Conservation (phyloP, 768 basidiomycete species). For the Lenzites betulinus region DNA sequence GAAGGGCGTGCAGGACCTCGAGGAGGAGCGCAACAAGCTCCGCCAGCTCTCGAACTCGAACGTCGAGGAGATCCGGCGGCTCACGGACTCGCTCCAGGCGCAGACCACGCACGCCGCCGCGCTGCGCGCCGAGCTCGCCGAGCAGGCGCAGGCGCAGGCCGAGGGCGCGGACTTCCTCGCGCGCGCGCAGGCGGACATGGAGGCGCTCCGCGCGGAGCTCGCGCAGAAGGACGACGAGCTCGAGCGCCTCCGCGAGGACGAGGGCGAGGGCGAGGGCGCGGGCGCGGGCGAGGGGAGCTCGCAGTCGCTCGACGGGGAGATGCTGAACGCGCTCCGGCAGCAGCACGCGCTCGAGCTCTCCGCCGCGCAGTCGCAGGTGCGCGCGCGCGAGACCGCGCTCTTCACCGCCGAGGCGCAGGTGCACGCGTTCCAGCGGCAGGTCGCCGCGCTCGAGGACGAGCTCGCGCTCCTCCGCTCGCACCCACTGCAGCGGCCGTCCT, state of each 20-base stretch:
- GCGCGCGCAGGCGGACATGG: conserved; percentile 69
- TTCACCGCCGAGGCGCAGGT: conserved; percentile 73
- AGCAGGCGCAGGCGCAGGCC: conserved; percentile 47
- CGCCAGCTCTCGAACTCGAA: conserved; percentile 58
- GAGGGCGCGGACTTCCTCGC: conserved; percentile 67
- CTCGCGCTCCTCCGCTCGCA: conserved; percentile 48
- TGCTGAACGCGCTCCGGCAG: conserved; percentile 68
- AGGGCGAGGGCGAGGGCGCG: too few relatives aligned
- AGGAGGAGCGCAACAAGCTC: conserved; percentile 62
- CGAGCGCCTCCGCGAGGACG: conserved; percentile 54
- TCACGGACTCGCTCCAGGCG: conserved; percentile 44
- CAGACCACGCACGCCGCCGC: conserved; percentile 58
- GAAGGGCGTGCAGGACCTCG: conserved; percentile 56
- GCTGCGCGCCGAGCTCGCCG: conserved; percentile 55
- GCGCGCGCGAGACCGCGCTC: conserved; percentile 69
- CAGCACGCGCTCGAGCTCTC: conserved; percentile 83
- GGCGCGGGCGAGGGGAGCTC: too few relatives aligned
- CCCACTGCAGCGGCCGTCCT: conserved; percentile 33
- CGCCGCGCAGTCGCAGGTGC: conserved; percentile 75
- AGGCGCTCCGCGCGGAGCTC: conserved; percentile 65
- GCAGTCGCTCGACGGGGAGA: conserved; percentile 71
- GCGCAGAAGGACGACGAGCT: conserved; percentile 66
- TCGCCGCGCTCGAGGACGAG: conserved; percentile 67
- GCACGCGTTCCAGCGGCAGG: conserved; percentile 68
- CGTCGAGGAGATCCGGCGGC: conserved; percentile 59